phyloP scores from a whole-genome alignment of 1,284 basidiomycete species.

The Puccinia triticina region DNA sequence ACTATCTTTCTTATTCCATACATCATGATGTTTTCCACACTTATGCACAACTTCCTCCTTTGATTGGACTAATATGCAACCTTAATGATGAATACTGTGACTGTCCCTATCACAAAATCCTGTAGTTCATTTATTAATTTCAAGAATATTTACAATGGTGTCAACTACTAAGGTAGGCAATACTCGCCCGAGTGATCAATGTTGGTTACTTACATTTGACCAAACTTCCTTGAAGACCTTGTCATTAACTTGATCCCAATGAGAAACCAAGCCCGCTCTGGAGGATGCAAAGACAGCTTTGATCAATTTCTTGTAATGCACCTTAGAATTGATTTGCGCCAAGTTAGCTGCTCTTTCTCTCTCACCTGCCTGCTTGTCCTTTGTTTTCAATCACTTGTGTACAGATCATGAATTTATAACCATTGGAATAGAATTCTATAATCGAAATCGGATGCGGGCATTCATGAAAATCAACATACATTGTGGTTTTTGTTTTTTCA shows the following conservation, averaged over 20 bases:
- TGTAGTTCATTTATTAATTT: neutral
- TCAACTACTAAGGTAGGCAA: neutral
- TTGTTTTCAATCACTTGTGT: slow-evolving; percentile 41
- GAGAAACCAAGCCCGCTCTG: slow-evolving; percentile 40
- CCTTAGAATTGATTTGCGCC: neutral
- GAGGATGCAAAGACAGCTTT: neutral
- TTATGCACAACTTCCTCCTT: too few species aligned
- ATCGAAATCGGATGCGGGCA: neutral
- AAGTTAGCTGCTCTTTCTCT: neutral
- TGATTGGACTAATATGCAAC: slow-evolving; percentile 16
- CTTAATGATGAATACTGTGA: slow-evolving; percentile 34
- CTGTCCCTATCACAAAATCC: slow-evolving; percentile 28
- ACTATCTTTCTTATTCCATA: too few species aligned
- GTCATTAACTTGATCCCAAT: slow-evolving; percentile 38
- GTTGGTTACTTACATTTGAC: slow-evolving; percentile 30
- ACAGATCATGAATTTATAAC: slow-evolving; percentile 42
- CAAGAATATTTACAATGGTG: neutral
- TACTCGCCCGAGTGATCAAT: neutral
- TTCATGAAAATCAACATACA: neutral
- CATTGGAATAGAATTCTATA: slow-evolving; percentile 27
- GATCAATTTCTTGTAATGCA: neutral
- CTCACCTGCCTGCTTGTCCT: slow-evolving; percentile 44
- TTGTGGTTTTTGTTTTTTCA: neutral
- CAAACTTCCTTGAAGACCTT: slow-evolving; percentile 39
- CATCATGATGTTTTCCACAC: too few species aligned